Conservation (phyloP, 306 rosid genomes). For the Erythrophleum fordii region DNA sequence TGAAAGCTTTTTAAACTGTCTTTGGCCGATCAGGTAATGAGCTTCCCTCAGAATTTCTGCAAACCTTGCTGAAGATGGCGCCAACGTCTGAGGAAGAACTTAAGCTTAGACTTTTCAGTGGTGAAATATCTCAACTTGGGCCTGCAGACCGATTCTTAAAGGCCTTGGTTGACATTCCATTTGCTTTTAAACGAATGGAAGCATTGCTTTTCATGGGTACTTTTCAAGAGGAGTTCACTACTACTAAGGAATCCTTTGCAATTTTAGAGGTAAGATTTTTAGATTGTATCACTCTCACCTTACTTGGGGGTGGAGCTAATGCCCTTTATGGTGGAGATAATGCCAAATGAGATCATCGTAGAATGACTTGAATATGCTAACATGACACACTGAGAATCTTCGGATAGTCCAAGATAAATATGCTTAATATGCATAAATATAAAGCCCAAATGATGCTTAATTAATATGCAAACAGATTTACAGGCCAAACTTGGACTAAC, state of each 20-base stretch:
- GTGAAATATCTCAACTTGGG: conserved; percentile 67
- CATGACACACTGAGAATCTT: conserved; percentile 3
- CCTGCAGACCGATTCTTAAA: conserved; percentile 93
- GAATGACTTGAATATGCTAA: conserved; percentile 16
- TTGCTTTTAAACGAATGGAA: conserved; percentile 84
- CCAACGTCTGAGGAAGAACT: conserved; percentile 93
- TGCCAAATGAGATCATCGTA: neutral
- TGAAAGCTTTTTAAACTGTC: conserved; percentile 31
- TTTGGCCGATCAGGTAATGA: conserved; percentile 74
- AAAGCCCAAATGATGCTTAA: neutral
- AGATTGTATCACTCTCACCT: neutral
- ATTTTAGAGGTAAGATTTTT: conserved; percentile 70
- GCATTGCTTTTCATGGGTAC: conserved; percentile 76
- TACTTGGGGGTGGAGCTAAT: neutral
- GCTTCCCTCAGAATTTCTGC: conserved; percentile 81
- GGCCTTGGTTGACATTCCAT: conserved; percentile 76
- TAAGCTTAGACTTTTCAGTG: conserved; percentile 78
- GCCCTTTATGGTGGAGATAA: conserved; percentile 17
- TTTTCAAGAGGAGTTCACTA: conserved; percentile 73
- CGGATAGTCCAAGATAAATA: neutral
- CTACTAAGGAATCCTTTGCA: conserved; percentile 62
- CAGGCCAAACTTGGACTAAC: neutral
- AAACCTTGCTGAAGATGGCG: conserved; percentile 82
- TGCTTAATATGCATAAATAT: neutral
- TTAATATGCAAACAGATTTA: neutral